These are phyloP conservation scores for Phytophthora multivora DNA, from an alignment of 352 stramenopile genomes.

Conservation along the genomic window DNA sequence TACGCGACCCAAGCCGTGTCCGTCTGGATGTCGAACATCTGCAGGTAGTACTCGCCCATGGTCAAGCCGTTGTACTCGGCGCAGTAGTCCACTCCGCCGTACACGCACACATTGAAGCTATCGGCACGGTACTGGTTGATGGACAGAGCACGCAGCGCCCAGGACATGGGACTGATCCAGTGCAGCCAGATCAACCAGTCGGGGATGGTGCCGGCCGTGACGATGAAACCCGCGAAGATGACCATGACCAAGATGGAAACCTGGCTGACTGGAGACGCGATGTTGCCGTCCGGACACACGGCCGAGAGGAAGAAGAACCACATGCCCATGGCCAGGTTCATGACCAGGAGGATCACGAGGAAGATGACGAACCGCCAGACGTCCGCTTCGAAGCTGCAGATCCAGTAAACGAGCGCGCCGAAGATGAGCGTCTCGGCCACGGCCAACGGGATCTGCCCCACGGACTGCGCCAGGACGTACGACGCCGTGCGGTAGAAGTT, in stretches of 20 bases:
- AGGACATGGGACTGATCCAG: constrained; percentile 47
- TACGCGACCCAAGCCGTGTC: constrained; percentile 25
- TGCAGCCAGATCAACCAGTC: constrained; percentile 31
- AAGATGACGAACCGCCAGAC: constrained; percentile 48
- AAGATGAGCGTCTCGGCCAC: constrained; percentile 80
- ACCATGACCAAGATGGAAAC: constrained; percentile 49
- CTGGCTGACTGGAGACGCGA: constrained; percentile 43
- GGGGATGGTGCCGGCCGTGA: constrained; percentile 38
- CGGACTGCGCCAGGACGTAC: constrained; percentile 55
- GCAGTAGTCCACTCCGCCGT: constrained; percentile 34
- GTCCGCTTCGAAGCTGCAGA: constrained; percentile 59
- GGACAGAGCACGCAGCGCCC: constrained; percentile 20
- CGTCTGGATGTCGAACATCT: constrained; percentile 25
- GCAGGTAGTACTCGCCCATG: constrained; percentile 43
- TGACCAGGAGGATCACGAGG: constrained; percentile 43
- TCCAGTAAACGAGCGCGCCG: constrained; percentile 84
- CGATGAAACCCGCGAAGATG: constrained; percentile 58
- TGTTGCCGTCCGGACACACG: constrained; percentile 30
- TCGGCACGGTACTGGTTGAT: constrained; percentile 38
- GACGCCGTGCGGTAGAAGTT: constrained; percentile 77
- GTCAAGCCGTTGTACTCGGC: constrained; percentile 30
- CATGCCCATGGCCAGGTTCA: constrained; percentile 23
- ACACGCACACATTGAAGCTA: constrained; percentile 33
- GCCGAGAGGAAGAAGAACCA: constrained; percentile 15
- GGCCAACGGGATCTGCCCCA: constrained; percentile 44